A percentile compares a stretch with the other conserved stretches of the same genome.
These are phyloP conservation scores for Fraxinus nigra DNA, from an alignment of 305 asterid species.

Conservation along the genomic window DNA sequence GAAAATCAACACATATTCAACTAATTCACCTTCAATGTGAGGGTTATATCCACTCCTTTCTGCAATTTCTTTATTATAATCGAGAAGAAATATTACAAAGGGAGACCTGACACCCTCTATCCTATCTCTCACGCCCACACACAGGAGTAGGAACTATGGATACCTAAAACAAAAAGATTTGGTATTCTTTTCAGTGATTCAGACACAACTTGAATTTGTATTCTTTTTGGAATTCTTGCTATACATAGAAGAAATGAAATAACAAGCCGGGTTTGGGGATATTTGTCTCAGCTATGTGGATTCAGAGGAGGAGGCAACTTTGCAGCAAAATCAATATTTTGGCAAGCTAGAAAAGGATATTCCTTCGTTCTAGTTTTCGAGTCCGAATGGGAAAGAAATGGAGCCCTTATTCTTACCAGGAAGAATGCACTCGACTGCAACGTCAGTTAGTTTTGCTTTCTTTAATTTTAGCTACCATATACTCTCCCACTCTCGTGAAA, in stretches of 20 bases:
- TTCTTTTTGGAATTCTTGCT: not conserved
- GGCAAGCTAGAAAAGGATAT: slow-evolving; percentile 90
- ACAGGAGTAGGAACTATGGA: not conserved
- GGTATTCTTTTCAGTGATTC: not conserved
- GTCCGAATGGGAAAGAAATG: slow-evolving; percentile 78
- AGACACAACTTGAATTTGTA: not conserved
- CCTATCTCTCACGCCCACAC: not conserved
- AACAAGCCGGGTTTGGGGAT: not conserved
- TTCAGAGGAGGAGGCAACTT: slow-evolving; percentile 96
- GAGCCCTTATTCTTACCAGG: slow-evolving; percentile 65
- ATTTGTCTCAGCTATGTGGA: slow-evolving; percentile 62
- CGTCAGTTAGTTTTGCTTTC: slow-evolving; percentile 43
- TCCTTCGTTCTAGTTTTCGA: slow-evolving; percentile 82
- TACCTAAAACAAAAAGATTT: too few species aligned
- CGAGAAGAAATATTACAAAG: not conserved
- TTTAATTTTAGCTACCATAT: not conserved
- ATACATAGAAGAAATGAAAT: not conserved
- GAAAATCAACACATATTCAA: not conserved
- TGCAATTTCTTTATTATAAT: too few species aligned
- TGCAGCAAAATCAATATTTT: slow-evolving; percentile 80
- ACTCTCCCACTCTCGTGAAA: not conserved
- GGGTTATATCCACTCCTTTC: not conserved
- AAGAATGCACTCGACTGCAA: slow-evolving; percentile 85
- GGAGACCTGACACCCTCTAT: not conserved
- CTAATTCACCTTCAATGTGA: not conserved